phyloP scores from a whole-genome alignment of 2,329 filamentous ascomycete genomes.

The Fusarium sororula region DNA sequence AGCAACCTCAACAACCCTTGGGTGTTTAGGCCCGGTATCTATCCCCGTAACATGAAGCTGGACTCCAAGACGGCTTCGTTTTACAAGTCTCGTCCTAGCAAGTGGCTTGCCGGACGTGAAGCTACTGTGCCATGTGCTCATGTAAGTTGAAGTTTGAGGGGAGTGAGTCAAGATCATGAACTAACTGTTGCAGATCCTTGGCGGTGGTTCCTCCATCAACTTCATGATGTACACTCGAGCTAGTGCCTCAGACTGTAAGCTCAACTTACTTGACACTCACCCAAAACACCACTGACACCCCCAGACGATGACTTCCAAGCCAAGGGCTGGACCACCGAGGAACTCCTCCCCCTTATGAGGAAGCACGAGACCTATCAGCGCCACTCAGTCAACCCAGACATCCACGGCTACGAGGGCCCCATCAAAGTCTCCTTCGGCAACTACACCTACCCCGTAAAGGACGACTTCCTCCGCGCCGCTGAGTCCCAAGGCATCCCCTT shows the following conservation, averaged over 20 bases:
- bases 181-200: conserved; percentile 58
- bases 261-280: background rate
- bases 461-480: conserved; percentile 78
- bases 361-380: conserved; percentile 84
- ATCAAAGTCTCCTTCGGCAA: conserved; percentile 87
- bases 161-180: background rate
- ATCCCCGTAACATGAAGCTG: conserved; percentile 80
- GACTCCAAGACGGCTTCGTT: conserved; percentile 85
- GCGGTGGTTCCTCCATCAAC: conserved; percentile 79
- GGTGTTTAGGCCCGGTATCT: conserved; percentile 80
- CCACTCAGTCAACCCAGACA: conserved; percentile 68
- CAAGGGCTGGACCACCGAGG: conserved; percentile 81
- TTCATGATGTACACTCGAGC: conserved; percentile 68
- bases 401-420: conserved; percentile 81
- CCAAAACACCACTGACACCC: background rate
- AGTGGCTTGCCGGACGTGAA: conserved; percentile 75
- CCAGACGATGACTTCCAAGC: conserved; percentile 75
- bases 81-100: conserved; percentile 79
- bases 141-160: background rate
- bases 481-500: conserved; percentile 78
- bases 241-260: conserved; percentile 40
- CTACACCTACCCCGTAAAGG: conserved; percentile 83
- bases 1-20: conserved; percentile 81
- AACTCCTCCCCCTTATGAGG: conserved; percentile 79
- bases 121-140: conserved; percentile 80